Conservation (phyloP, 257 asterid genomes). For the Anisodus acutangulus region DNA sequence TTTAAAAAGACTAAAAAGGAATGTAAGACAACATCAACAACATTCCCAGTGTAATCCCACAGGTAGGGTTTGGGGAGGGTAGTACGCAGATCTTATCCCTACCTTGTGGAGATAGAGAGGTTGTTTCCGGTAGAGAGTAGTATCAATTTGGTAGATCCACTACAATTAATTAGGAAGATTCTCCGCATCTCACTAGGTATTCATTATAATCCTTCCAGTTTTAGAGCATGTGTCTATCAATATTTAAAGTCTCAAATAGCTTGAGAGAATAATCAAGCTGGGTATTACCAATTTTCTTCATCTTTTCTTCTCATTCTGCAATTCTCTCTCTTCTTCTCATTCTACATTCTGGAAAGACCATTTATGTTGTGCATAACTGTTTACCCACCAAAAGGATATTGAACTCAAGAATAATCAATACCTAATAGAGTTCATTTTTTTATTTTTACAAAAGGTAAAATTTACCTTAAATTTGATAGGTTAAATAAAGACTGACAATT, state of each 20-base stretch:
- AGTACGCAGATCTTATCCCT: too few species aligned
- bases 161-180: not conserved
- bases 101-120: too few species aligned
- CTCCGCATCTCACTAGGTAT: not conserved
- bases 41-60: too few species aligned
- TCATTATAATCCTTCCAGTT: not conserved
- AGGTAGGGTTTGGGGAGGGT: too few species aligned
- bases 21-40: not conserved
- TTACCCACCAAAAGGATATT: conserved; percentile 8
- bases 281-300: not conserved
- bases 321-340: not conserved
- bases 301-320: conserved; percentile 1
- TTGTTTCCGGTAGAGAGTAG: not conserved
- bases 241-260: conserved; percentile 2
- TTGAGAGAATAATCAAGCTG: conserved; percentile 1
- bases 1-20: not conserved
- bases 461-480: conserved; percentile 15
- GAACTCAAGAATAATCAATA: not conserved
- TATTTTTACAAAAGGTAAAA: not conserved
- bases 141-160: conserved; percentile 3
- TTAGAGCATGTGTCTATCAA: not conserved
- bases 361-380: not conserved
- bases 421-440: not conserved
- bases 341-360: not conserved
- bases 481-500: not conserved